Evolutionary conservation across 2,329 filamentous ascomycete species (phyloP).

Genomic region (Sordariomycetes sp.): DNA sequence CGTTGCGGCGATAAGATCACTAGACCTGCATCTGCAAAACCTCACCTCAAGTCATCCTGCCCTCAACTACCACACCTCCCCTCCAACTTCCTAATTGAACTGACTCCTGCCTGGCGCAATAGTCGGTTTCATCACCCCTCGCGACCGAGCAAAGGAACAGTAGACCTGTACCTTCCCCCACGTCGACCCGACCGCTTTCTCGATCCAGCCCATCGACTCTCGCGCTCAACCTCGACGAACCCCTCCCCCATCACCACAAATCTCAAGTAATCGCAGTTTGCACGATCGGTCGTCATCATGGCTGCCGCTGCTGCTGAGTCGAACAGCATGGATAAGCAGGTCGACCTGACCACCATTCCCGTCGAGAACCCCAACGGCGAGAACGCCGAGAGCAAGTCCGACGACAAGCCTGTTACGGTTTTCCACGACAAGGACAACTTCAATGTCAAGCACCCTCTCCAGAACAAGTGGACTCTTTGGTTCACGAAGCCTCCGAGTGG

Average conservation of each 20-base stretch:
- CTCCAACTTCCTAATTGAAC: not conserved
- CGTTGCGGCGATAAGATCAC: too few species aligned
- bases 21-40: too few species aligned
- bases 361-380: constrained; percentile 55
- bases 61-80: too few species aligned
- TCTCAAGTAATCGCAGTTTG: too few species aligned
- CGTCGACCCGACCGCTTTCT: too few species aligned
- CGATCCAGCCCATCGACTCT: not conserved
- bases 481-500: constrained; percentile 97
- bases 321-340: constrained; percentile 39
- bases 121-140: too few species aligned
- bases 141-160: too few species aligned
- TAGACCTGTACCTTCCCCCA: too few species aligned
- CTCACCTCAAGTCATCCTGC: not conserved
- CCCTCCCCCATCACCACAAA: not conserved
- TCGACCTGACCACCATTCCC: constrained; percentile 60
- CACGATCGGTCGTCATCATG: too few species aligned
- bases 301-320: constrained; percentile 22
- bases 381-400: constrained; percentile 35
- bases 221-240: not conserved
- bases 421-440: constrained; percentile 99
- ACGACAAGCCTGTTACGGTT: constrained; percentile 71
- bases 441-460: constrained; percentile 97
- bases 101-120: too few species aligned
- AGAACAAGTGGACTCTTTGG: constrained; percentile 98